Base-by-base conservation (phyloP, 495 filamentous ascomycete species). In the Hypoxylon intermedium region DNA sequence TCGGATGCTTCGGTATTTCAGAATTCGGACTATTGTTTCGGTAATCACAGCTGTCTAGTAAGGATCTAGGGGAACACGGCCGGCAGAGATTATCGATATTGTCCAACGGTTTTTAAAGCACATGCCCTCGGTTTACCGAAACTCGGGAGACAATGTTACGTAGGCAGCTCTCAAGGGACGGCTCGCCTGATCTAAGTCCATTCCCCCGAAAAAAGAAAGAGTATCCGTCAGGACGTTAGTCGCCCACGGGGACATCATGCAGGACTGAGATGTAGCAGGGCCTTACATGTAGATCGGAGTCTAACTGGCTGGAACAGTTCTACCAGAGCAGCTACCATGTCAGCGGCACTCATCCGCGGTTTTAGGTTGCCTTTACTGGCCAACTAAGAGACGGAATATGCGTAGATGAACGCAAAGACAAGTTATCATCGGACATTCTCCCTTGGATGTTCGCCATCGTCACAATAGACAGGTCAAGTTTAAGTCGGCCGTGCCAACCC, bases 121-220 rank as follows among this genome's bases (percentile, higher is more conserved):
- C 24, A 3, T 7, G 24, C 3, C 18, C 19, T 50, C 59, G 45
- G 59, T 7, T 47, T 33, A 4, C 38, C n/a, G n/a, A 46, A 56
- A 41, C 5, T 52, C 59, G 59, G 19, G 47, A 56, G 52, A 62
- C 46, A 55, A 13, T 40, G 26, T 46, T 37, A 30, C 45, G 45
- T 44, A 46, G 16, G 23, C 24, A 7, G 24, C 3, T 7, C 7
- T 26, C 3, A 26, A 7, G 3, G 3, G 24, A 3, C 24, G 12
- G 12, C 46, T 52, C 45, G 5, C 31, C n/a, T 26, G 11, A 20
- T 13, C 13, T 3, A 30, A 30, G 20, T 12, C 26, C 38, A 45
- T 0, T 2, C 9, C 15, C 3, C 6, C 12, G 3, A 31, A 52
- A 43, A 59, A 53, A 18, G 9, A 21, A 47, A 53, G 38, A 6